A percentile compares a stretch with the other conserved stretches of the same genome.
Evolutionary conservation across 257 asterid genomes (phyloP).

Genomic region (Vinca minor): DNA sequence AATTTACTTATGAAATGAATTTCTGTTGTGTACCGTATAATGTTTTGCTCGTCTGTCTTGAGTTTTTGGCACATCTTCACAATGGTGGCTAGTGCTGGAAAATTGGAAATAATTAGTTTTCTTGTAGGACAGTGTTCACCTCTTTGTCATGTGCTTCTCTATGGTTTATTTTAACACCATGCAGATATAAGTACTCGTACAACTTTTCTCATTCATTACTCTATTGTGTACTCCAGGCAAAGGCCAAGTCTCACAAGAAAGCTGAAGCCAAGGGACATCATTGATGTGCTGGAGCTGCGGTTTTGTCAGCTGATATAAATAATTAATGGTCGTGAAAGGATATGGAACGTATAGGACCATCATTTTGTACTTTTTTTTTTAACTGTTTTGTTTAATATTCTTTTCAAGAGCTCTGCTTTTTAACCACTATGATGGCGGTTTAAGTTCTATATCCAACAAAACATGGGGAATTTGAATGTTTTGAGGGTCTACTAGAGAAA

Average conservation of each 20-base stretch:
- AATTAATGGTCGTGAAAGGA: slow-evolving; percentile 26
- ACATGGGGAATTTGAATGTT: not conserved
- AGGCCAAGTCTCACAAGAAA: slow-evolving; percentile 65
- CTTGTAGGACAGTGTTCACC: not conserved
- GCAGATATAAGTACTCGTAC: not conserved
- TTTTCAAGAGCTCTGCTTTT: slow-evolving; percentile 12
- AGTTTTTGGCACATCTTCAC: not conserved
- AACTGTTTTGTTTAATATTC: slow-evolving; percentile 16
- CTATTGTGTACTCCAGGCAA: slow-evolving; percentile 20
- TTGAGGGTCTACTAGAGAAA: slow-evolving; percentile 6
- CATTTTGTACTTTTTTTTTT: slow-evolving; percentile 20
- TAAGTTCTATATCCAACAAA: slow-evolving; percentile 5
- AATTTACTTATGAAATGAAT: not conserved
- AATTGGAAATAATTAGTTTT: not conserved
- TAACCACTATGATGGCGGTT: slow-evolving; percentile 9
- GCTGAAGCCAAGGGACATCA: slow-evolving; percentile 65
- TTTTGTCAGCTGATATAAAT: slow-evolving; percentile 21
- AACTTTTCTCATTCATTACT: not conserved
- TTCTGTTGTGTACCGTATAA: not conserved
- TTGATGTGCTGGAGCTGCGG: slow-evolving; percentile 22
- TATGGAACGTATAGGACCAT: slow-evolving; percentile 26
- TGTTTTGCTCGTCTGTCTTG: not conserved
- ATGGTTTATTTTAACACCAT: no score
- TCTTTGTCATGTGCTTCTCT: not conserved
- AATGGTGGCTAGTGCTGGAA: not conserved